Conservation (phyloP, 768 basidiomycete genomes). For the Kockovaella imperatae region DNA sequence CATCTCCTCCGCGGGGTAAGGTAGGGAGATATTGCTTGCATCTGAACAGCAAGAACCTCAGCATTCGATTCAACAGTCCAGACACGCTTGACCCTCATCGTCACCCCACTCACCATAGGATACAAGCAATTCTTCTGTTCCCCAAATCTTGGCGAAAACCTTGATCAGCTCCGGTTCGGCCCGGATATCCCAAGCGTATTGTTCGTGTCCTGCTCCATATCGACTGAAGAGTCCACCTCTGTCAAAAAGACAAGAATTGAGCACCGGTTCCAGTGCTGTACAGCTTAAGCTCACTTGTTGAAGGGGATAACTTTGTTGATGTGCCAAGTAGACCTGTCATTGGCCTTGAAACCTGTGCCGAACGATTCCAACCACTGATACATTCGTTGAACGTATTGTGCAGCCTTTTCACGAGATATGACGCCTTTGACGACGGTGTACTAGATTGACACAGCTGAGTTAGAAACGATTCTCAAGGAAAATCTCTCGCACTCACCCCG, state of each 20-base stretch:
- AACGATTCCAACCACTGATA: constrained; percentile 38
- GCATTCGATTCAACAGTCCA: neutral
- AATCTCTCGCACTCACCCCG: constrained; percentile 4
- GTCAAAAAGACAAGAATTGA: too few relatives aligned
- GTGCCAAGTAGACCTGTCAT: constrained; percentile 31
- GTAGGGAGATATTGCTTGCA: constrained; percentile 34
- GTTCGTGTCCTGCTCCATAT: constrained; percentile 21
- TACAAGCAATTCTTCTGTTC: constrained; percentile 21
- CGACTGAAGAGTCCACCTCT: constrained; percentile 9
- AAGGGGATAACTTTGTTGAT: constrained; percentile 21
- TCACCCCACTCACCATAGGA: constrained; percentile 14
- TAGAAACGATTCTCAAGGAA: neutral
- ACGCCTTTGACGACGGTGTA: constrained; percentile 21
- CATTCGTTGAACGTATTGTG: constrained; percentile 16
- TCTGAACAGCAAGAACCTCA: constrained; percentile 13
- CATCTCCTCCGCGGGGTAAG: constrained; percentile 25
- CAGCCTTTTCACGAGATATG: constrained; percentile 20
- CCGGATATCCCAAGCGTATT: constrained; percentile 30
- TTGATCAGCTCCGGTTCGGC: constrained; percentile 22
- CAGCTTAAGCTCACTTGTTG: constrained; percentile 6
- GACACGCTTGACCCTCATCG: neutral
- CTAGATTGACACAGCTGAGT: neutral
- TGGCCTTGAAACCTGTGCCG: constrained; percentile 33
- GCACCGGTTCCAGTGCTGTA: neutral
- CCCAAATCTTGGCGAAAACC: constrained; percentile 32